Evolutionary conservation across 1,284 basidiomycete genomes (phyloP), one percentile per base, ranked within the genome.

Genomic region (Rhodotorula sp.): DNA sequence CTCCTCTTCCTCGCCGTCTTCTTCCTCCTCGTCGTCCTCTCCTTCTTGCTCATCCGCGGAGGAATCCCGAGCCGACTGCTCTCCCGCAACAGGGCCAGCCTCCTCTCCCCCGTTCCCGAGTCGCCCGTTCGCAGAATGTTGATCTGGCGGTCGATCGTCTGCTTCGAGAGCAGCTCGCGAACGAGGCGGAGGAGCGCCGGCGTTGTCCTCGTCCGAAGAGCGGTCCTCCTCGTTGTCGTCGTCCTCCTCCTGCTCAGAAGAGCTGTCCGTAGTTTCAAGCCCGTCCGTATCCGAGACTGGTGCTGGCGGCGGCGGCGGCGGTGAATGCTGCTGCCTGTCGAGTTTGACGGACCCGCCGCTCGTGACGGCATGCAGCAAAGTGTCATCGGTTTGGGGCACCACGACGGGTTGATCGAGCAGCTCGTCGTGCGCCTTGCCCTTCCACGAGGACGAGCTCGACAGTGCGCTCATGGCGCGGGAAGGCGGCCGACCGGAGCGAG

Each of bases 21-120:
- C 62, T 2, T 65, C 56, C 7, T 57, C 68, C 21, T 64, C 73
- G 5, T 90, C 89, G 0, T 89, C 90, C 0, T 88, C 86, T 0
- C 87, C 87, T 0, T 31, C 34, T 23, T 48, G 60, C 2, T 6
- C 57, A 7, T 38, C 62, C 2, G 23, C 54, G 26, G 55, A 49
- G 48, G n/a, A n/a, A 28, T 69, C 76, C 2, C 64, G 64, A 1
- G 68, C 61, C 18, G 67, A 67, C 21, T 59, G 65, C 31, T 72
- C 74, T 1, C 67, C 49, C 45, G 66, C 64, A 26, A 2, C 45
- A 5, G 19, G 48, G 23, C 19, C 38, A 28, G 28, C 28, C 1
- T 3, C 14, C 7, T 31, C 60, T 21, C 55, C 64, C 15, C 60
- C 71, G 2, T 70, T 72, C 8, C 38, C 38, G 38, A 43, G 38